phyloP scores from a whole-genome alignment of 495 filamentous ascomycete genomes.

The Melanomma pulvis-pyrius region DNA sequence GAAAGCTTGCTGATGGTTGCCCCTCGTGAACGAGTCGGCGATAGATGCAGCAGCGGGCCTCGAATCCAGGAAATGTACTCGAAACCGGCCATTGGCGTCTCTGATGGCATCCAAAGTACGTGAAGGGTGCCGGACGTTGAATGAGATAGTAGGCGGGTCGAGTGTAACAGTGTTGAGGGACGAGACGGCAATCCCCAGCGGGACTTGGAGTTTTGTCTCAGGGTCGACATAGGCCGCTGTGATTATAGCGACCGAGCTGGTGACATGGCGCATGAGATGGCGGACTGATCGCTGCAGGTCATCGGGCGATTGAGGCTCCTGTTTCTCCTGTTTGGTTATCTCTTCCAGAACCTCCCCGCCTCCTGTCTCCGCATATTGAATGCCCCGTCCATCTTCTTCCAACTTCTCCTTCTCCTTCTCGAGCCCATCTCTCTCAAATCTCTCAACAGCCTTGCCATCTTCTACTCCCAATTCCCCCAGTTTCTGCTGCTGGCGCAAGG shows the following conservation, averaged over 20 bases:
- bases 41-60: slow-evolving; percentile 31
- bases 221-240: slow-evolving; percentile 49
- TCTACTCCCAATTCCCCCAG: background rate
- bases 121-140: slow-evolving; percentile 77
- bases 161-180: slow-evolving; percentile 79
- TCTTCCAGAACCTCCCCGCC: background rate
- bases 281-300: slow-evolving; percentile 1
- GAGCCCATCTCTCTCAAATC: background rate
- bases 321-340: background rate
- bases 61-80: slow-evolving; percentile 35
- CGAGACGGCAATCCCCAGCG: slow-evolving; percentile 76
- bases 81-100: slow-evolving; percentile 19
- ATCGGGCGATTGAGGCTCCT: background rate
- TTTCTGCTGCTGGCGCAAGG: background rate
- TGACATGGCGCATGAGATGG: slow-evolving; percentile 66
- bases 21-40: slow-evolving; percentile 40
- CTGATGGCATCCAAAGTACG: slow-evolving; percentile 67
- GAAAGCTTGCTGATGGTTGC: slow-evolving; percentile 23
- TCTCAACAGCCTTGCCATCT: background rate
- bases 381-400: background rate
- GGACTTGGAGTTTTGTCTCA: slow-evolving; percentile 5
- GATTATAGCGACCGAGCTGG: slow-evolving; percentile 75
- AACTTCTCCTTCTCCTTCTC: background rate
- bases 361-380: background rate
- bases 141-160: slow-evolving; percentile 70